Percentiles rank a stretch among this genome's conserved stretches.
phyloP scores from a whole-genome alignment of 2,329 filamentous ascomycete species.

The Cladophialophora exuberans region DNA sequence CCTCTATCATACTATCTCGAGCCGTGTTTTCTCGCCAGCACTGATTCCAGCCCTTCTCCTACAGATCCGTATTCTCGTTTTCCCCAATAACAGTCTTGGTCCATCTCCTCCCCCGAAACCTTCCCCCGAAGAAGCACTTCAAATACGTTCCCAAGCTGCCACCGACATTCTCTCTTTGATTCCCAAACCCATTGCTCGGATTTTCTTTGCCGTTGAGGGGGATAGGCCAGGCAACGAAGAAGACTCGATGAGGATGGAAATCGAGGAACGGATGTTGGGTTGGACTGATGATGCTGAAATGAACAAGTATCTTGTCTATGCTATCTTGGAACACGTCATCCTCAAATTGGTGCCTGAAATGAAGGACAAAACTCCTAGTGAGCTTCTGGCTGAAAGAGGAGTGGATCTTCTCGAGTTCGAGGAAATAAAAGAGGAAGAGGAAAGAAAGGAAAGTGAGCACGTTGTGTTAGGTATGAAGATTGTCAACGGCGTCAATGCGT shows the following conservation, averaged over 20 bases:
- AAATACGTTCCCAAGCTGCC: slow-evolving; percentile 50
- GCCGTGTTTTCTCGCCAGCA: slow-evolving; percentile 65
- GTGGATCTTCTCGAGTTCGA: slow-evolving; percentile 24
- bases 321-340: slow-evolving; percentile 79
- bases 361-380: slow-evolving; percentile 68
- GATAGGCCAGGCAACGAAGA: slow-evolving; percentile 56
- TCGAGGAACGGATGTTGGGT: slow-evolving; percentile 68
- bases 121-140: slow-evolving; percentile 28
- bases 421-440: not conserved
- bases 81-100: slow-evolving; percentile 65
- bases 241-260: slow-evolving; percentile 57
- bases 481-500: not conserved
- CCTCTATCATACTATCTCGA: slow-evolving; percentile 54
- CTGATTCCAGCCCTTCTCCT: slow-evolving; percentile 64
- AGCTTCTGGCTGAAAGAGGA: slow-evolving; percentile 75
- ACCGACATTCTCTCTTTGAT: slow-evolving; percentile 46
- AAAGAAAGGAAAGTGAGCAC: not conserved
- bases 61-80: slow-evolving; percentile 74
- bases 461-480: not conserved
- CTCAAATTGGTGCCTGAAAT: slow-evolving; percentile 84
- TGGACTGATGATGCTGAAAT: slow-evolving; percentile 81
- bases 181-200: slow-evolving; percentile 47
- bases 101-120: slow-evolving; percentile 34
- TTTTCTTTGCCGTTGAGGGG: slow-evolving; percentile 42
- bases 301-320: slow-evolving; percentile 90